These are phyloP conservation scores for Gryganskiella cystojenkinii DNA, from an alignment of 192 early-diverging fungal genomes.

Conservation along the genomic window DNA sequence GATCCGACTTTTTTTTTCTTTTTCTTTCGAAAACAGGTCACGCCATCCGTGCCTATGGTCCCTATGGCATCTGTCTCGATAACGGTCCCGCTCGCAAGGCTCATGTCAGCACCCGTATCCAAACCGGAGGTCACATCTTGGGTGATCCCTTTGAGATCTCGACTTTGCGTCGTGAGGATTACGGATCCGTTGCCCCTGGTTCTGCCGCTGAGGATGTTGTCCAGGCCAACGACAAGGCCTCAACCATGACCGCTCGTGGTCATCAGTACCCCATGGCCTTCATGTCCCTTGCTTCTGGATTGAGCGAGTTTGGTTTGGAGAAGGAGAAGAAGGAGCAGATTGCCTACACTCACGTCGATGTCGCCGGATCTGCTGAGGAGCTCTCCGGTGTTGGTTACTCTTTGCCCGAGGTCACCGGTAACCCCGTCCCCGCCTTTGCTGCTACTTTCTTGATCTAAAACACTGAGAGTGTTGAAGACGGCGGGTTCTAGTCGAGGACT, in stretches of 20 bases:
- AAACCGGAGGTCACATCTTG: conserved; percentile 71
- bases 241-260: conserved; percentile 78
- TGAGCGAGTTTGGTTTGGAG: conserved; percentile 76
- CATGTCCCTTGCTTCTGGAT: conserved; percentile 80
- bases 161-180: conserved; percentile 84
- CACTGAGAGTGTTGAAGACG: no score
- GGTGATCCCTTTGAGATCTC: conserved; percentile 88
- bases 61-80: conserved; percentile 79
- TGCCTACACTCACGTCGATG: conserved; percentile 86
- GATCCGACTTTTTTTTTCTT: background rate
- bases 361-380: conserved; percentile 84
- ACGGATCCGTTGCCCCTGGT: conserved; percentile 68
- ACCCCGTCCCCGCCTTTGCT: conserved; percentile 80
- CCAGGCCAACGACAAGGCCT: conserved; percentile 82
- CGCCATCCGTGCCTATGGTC: conserved; percentile 80
- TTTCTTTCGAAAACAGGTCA: conserved; percentile 56
- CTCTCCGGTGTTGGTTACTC: conserved; percentile 70
- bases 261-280: conserved; percentile 92
- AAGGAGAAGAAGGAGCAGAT: conserved; percentile 68
- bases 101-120: conserved; percentile 68
- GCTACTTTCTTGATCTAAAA: conserved; percentile 72
- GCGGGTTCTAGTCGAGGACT: no score
- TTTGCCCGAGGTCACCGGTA: conserved; percentile 77
- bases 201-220: conserved; percentile 83
- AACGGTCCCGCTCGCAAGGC: conserved; percentile 80